A percentile compares a stretch with the other conserved stretches of the same genome.
These are phyloP conservation scores for Globisporangium rhizosaccharum DNA, from an alignment of 352 stramenopile genomes.

Conservation along the genomic window DNA sequence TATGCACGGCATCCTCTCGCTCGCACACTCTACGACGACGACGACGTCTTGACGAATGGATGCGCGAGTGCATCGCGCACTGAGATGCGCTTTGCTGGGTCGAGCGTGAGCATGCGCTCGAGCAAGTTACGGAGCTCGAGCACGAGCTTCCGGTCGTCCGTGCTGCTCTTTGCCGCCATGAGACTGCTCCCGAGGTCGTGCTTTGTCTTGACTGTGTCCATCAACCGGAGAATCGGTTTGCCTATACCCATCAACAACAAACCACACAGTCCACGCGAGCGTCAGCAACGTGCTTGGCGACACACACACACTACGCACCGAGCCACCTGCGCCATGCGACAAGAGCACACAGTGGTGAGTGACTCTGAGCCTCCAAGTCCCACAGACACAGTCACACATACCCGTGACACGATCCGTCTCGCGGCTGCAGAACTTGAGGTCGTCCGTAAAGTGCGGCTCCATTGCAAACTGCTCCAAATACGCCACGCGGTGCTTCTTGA, in stretches of 20 bases:
- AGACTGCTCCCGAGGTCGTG: constrained; percentile 51
- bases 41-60: constrained; percentile 57
- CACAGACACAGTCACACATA: constrained; percentile 16
- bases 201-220: constrained; percentile 61
- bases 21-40: background rate
- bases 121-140: constrained; percentile 65
- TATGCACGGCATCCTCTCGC: background rate
- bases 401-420: constrained; percentile 78
- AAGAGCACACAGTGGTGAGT: background rate
- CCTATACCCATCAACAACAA: constrained; percentile 19
- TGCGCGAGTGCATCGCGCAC: constrained; percentile 75
- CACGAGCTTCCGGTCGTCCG: constrained; percentile 62
- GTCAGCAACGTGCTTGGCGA: background rate
- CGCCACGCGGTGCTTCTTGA: constrained; percentile 72
- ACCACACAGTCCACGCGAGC: background rate
- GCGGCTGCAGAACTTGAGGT: constrained; percentile 80
- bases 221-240: constrained; percentile 67
- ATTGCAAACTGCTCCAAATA: constrained; percentile 82
- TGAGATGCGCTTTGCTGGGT: constrained; percentile 73
- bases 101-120: constrained; percentile 79
- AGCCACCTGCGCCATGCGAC: background rate
- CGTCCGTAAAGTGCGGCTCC: constrained; percentile 85
- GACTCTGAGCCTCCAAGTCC: background rate
- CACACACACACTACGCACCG: background rate
- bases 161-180: constrained; percentile 51